Conservation (phyloP, 148 eudicot species). For the Salicornia ramosissima region DNA sequence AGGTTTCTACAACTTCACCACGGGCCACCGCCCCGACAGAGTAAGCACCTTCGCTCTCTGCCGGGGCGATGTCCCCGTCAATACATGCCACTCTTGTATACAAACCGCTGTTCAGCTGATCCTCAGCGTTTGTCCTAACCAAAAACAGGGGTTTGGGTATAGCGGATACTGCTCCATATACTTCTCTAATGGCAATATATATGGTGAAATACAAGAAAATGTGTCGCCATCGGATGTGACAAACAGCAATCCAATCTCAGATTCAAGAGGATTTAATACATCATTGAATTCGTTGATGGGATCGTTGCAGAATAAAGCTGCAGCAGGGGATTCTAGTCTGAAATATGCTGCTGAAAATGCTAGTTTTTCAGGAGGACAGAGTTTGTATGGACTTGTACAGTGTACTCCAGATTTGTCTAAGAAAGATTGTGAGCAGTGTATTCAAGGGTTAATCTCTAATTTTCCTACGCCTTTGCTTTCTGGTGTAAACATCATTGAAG, state of each 20-base stretch:
- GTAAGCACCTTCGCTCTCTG: slow-evolving; percentile 21
- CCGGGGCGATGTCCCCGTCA: slow-evolving; percentile 23
- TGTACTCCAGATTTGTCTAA: slow-evolving; percentile 28
- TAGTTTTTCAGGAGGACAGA: slow-evolving; percentile 13
- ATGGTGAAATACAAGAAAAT: slow-evolving; percentile 4
- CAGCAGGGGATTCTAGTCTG: slow-evolving; percentile 8
- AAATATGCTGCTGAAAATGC: slow-evolving; percentile 24
- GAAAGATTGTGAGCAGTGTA: slow-evolving; percentile 14
- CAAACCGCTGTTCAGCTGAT: neutral
- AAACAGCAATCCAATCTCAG: neutral
- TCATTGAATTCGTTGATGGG: slow-evolving; percentile 8
- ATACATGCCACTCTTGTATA: slow-evolving; percentile 21
- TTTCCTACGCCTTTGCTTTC: slow-evolving; percentile 4
- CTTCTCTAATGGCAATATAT: slow-evolving; percentile 2
- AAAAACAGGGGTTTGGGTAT: slow-evolving; percentile 22
- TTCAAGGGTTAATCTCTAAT: neutral
- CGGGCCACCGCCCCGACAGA: slow-evolving; percentile 18
- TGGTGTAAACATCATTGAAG: slow-evolving; percentile 7
- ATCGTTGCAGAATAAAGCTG: slow-evolving; percentile 7
- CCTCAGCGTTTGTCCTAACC: slow-evolving; percentile 14
- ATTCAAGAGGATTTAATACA: slow-evolving; percentile 1
- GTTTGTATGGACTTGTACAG: slow-evolving; percentile 25
- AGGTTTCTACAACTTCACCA: slow-evolving; percentile 26
- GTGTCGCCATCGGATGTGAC: neutral
- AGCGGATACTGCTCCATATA: slow-evolving; percentile 17